Evolutionary conservation across 1,284 basidiomycete species (phyloP).

Genomic region (Puccinia hordei): DNA sequence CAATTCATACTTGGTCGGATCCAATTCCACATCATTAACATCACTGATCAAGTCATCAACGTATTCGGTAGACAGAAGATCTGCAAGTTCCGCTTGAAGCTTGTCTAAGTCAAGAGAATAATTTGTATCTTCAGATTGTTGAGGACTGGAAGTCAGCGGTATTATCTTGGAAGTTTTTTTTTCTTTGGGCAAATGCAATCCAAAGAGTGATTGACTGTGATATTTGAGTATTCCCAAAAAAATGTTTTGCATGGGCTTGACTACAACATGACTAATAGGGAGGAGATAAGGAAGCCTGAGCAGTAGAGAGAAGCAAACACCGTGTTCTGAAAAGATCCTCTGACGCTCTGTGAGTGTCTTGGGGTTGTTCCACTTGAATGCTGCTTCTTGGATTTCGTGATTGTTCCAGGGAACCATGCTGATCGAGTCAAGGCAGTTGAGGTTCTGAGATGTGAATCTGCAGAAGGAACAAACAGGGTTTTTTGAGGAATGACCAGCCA

Average conservation of each 20-base stretch:
- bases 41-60: neutral
- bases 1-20: too few relatives aligned
- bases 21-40: neutral
- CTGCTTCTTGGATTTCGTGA: neutral
- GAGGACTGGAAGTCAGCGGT: neutral
- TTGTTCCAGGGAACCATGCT: neutral
- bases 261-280: constrained; percentile 5
- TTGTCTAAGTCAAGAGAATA: neutral
- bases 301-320: constrained; percentile 8
- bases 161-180: neutral
- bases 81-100: neutral
- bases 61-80: neutral
- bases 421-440: neutral
- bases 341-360: neutral
- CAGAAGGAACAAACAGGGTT: constrained; percentile 22
- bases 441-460: neutral
- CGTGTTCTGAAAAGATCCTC: neutral
- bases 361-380: constrained; percentile 8
- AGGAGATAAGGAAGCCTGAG: constrained; percentile 1
- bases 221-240: constrained; percentile 12
- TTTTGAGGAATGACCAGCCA: constrained; percentile 1
- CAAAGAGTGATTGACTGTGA: constrained; percentile 18
- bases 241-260: constrained; percentile 11
- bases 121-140: neutral
- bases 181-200: neutral